Evolutionary conservation across 192 early-diverging fungal species (phyloP).

Genomic region (Coemansia sp.): DNA sequence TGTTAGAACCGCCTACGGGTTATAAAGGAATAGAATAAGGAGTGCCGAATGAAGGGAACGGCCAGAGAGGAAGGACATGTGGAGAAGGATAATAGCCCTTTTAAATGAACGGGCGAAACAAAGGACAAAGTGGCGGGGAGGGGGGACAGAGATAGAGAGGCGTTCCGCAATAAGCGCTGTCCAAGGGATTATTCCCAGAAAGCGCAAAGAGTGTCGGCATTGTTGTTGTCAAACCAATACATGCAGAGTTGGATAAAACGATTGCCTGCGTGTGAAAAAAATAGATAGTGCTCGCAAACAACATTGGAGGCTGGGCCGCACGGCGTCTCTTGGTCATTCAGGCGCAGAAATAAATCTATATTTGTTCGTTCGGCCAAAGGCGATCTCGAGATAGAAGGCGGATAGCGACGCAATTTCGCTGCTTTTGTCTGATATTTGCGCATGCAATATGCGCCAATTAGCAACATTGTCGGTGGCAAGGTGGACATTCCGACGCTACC

Average conservation of each 20-base stretch:
- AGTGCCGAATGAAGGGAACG: neutral
- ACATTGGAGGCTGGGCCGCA: neutral
- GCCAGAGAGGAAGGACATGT: neutral
- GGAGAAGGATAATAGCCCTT: neutral
- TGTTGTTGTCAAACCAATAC: conserved; percentile 1
- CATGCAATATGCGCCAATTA: neutral
- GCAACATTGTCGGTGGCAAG: too few species aligned
- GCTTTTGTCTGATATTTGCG: neutral
- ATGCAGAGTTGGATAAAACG: neutral
- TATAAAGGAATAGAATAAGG: neutral
- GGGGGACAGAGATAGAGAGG: neutral
- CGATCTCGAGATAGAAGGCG: neutral
- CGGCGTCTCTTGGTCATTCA: neutral
- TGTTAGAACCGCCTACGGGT: neutral
- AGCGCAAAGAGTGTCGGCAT: neutral
- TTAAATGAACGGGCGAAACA: neutral
- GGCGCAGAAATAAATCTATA: neutral
- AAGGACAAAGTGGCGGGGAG: neutral
- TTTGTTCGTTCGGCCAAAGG: neutral
- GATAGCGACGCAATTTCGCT: neutral
- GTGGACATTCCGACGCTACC: neutral
- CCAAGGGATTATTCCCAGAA: neutral
- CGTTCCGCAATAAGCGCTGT: neutral
- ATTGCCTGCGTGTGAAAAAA: conserved; percentile 6
- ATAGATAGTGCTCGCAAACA: neutral